These are phyloP conservation scores for Nothopassalora personata DNA, from an alignment of 2,329 filamentous ascomycete genomes.

Conservation along the genomic window DNA sequence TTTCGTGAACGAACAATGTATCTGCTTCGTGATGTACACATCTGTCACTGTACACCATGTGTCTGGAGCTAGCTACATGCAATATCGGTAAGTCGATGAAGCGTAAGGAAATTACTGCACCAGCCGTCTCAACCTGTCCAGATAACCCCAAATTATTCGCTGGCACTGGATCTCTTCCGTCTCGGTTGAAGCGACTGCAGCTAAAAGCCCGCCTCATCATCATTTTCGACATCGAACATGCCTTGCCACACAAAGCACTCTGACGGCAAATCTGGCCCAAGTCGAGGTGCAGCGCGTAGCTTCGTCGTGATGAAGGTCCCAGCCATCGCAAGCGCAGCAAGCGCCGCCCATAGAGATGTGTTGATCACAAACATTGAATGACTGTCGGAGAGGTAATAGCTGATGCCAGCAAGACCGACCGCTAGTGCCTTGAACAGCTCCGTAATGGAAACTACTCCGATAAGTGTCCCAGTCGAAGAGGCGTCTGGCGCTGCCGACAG, in stretches of 20 bases:
- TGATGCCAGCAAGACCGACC: slow-evolving; percentile 42
- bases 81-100: neutral
- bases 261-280: slow-evolving; percentile 41
- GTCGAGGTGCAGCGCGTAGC: slow-evolving; percentile 41
- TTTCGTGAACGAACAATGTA: too few species aligned
- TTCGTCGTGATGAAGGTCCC: slow-evolving; percentile 43
- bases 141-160: too few species aligned
- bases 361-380: slow-evolving; percentile 41
- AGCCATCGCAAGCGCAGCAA: slow-evolving; percentile 37
- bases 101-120: neutral
- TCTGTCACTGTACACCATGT: neutral
- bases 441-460: slow-evolving; percentile 45
- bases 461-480: slow-evolving; percentile 43
- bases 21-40: neutral
- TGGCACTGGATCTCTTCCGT: too few species aligned
- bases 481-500: slow-evolving; percentile 46
- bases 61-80: neutral
- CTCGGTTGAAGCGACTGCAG: too few species aligned
- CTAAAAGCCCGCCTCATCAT: slow-evolving; percentile 21
- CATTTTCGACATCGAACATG: slow-evolving; percentile 41
- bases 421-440: slow-evolving; percentile 45
- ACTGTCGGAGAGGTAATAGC: slow-evolving; percentile 43
- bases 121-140: neutral
- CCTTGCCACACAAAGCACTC: slow-evolving; percentile 43
- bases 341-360: slow-evolving; percentile 41